A percentile compares a stretch with the other conserved stretches of the same genome.
These are phyloP conservation scores for Pythium phragmiticola DNA, from an alignment of 352 stramenopile genomes.

Conservation along the genomic window DNA sequence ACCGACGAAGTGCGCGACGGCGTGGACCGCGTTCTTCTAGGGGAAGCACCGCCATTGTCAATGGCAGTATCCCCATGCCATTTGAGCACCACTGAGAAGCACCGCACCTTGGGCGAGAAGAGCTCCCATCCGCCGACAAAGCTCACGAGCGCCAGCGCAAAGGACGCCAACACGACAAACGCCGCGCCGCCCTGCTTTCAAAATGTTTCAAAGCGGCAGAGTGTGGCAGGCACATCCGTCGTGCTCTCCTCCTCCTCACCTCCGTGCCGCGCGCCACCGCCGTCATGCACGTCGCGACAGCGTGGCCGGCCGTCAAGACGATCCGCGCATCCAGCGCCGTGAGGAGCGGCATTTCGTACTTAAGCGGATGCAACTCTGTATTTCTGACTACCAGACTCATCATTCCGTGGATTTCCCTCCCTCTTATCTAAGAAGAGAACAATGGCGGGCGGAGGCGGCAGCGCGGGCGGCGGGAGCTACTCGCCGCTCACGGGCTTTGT, in stretches of 20 bases:
- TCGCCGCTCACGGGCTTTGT: constrained; percentile 86
- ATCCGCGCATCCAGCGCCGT: constrained; percentile 44
- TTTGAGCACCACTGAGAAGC: neutral
- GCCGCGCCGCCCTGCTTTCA: constrained; percentile 20
- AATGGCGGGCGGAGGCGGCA: constrained; percentile 56
- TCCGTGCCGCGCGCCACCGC: constrained; percentile 18
- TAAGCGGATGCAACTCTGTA: constrained; percentile 13
- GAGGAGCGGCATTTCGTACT: constrained; percentile 27
- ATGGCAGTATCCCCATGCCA: neutral
- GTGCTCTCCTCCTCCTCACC: neutral
- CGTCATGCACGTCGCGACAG: constrained; percentile 54
- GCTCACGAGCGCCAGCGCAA: constrained; percentile 34
- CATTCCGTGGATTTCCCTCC: constrained; percentile 11
- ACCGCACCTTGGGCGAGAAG: constrained; percentile 42
- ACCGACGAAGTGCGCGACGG: constrained; percentile 59
- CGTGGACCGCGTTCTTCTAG: constrained; percentile 55
- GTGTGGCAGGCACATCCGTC: no score
- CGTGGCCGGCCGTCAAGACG: constrained; percentile 56
- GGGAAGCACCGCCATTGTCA: neutral
- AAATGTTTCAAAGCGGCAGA: no score
- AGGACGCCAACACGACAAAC: constrained; percentile 41
- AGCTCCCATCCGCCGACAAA: constrained; percentile 52
- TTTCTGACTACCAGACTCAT: neutral
- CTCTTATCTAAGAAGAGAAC: neutral
- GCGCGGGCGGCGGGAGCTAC: constrained; percentile 59